Base-by-base conservation (phyloP, 495 filamentous ascomycete genomes). In the Neurospora sp. region DNA sequence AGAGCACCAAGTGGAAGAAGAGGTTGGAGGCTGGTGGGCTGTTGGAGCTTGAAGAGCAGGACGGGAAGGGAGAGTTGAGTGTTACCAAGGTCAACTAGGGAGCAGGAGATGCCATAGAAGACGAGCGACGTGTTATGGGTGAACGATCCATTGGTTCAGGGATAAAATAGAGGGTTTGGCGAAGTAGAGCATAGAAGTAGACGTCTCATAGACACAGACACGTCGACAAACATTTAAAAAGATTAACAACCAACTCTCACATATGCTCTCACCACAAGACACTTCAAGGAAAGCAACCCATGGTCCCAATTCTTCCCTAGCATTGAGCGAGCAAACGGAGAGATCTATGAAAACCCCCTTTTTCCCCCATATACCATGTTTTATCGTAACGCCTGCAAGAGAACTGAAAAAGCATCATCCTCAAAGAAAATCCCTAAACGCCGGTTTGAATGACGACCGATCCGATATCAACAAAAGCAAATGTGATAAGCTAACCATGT, bases 1-100 rank as follows among this genome's bases (percentile, higher is more conserved):
- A 97, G 82, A 92, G 93, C 70, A 86, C 83, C 10, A 95, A 94
- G 82, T 98, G 94, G 94, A 93, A 90, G 85, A 97, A 92, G 85
- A 90, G 87, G 77, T 81, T 98, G 44, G 89, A 96, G 75, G 83
- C 81, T 1, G 87, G 86, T 16, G 88, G 86, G 0, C 80, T 89
- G 70, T 68, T 93, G 10, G 87, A 88, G 73, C 77, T 87, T 10
- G 83, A 85, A 5, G 82, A 80, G 7, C 71, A 61, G 7, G 73
- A 71, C 7, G 69, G 77, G 35, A 77, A 80, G 40, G 86, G 83
- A 1, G 77, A 80, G 22, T 68, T 88, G 70, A 74, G 69, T 10
- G 83, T 89, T 9, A 83, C 81, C 7, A 86, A 81, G 74, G 82
- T 88, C 46, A 71, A 71, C n/a, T 77, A 73, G 31, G 7, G 53